Conservation (phyloP, 2,329 filamentous ascomycete species). For the Fusarium sacchari region DNA sequence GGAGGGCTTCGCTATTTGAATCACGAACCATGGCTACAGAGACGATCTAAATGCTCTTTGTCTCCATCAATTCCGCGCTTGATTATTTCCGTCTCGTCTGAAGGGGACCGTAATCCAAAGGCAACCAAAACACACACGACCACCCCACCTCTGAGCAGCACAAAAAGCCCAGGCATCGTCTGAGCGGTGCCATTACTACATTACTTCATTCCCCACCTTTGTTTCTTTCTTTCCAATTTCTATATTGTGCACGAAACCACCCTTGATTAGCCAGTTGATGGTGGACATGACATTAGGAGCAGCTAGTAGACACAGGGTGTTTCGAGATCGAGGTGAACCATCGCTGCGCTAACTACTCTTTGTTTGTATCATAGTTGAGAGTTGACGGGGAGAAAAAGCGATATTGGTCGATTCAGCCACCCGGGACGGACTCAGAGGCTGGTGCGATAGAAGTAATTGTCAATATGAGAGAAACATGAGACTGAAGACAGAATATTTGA, state of each 20-base stretch:
- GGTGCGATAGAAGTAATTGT: conserved; percentile 12
- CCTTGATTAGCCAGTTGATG: background rate
- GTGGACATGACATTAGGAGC: background rate
- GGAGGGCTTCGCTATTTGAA: conserved; percentile 37
- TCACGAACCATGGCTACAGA: conserved; percentile 41
- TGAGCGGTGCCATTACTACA: background rate
- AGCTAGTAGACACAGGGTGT: background rate
- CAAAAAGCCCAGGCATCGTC: background rate
- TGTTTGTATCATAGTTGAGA: conserved; percentile 34
- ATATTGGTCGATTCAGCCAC: background rate
- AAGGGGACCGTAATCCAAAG: conserved; percentile 2
- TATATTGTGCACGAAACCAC: conserved; percentile 31
- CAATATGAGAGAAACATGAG: conserved; percentile 5
- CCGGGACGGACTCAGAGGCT: conserved; percentile 4
- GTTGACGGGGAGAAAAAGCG: background rate
- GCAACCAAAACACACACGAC: background rate
- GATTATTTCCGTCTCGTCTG: conserved; percentile 2
- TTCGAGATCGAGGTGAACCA: background rate
- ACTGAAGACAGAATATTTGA: conserved; percentile 19
- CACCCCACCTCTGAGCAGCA: background rate
- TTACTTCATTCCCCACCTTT: background rate
- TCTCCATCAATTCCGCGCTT: conserved; percentile 1
- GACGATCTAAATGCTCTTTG: conserved; percentile 36
- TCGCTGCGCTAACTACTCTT: conserved; percentile 22
- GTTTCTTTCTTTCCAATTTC: background rate